A percentile compares a stretch with the other conserved stretches of the same genome.
Conservation (phyloP, 371 early-diverging fungal species). For the Actinomucor elegans region DNA sequence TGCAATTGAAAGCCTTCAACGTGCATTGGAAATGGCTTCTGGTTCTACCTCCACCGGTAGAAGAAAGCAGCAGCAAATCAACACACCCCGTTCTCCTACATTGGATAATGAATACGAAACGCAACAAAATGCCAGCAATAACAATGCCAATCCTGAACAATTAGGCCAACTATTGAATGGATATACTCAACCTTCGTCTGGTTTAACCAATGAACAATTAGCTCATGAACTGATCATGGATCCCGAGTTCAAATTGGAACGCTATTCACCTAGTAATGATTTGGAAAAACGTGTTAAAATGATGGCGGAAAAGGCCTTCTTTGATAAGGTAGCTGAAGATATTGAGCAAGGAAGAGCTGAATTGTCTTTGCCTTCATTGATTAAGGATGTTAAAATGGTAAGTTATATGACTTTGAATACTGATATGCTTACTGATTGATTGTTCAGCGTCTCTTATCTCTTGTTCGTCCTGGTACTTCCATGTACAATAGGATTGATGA, state of each 20-base stretch:
- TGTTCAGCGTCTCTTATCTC: constrained; percentile 39
- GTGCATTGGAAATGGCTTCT: constrained; percentile 17
- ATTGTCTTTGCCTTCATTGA: constrained; percentile 41
- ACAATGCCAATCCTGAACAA: constrained; percentile 17
- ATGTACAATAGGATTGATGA: constrained; percentile 52
- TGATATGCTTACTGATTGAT: background rate
- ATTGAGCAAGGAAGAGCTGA: constrained; percentile 43
- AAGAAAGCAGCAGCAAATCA: constrained; percentile 10
- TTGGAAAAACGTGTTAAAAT: constrained; percentile 57
- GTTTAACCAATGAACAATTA: constrained; percentile 62
- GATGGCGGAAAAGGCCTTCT: constrained; percentile 66
- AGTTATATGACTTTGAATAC: background rate
- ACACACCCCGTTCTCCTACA: constrained; percentile 20
- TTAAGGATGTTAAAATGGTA: constrained; percentile 62
- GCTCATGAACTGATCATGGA: constrained; percentile 80
- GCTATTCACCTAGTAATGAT: constrained; percentile 13
- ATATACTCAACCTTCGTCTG: constrained; percentile 11
- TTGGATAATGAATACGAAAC: constrained; percentile 1
- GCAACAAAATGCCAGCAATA: background rate
- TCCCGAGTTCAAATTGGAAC: constrained; percentile 67
- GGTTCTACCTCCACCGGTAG: constrained; percentile 13
- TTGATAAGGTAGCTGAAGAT: constrained; percentile 57
- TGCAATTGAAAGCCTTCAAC: constrained; percentile 25
- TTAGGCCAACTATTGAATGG: constrained; percentile 25
- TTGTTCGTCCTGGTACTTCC: constrained; percentile 31